Evolutionary conservation across 1,284 basidiomycete genomes (phyloP), one percentile per base, ranked within the genome.

Genomic region (Trichosporon coremiiforme): DNA sequence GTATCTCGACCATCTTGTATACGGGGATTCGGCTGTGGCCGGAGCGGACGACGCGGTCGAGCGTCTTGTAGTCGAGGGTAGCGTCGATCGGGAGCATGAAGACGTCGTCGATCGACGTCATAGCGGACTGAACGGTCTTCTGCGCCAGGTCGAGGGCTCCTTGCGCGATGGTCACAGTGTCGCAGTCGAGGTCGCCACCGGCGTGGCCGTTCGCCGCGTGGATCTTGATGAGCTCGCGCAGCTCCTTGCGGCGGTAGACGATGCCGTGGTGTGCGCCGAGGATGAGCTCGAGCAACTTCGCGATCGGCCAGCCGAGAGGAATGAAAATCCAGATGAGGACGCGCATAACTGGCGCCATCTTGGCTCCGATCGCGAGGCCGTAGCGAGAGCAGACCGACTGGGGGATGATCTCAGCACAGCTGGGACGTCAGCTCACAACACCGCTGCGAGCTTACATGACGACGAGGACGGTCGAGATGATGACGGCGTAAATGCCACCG

Each of bases 361-460:
- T 91, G 1, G 95, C 94, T 45, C 95, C 94, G 66, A 97, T 89
- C 72, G 90, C 90, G 2, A 97, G 87, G 38, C 94, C 95, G 85
- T 95, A 91, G 25, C 94, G 90, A 17, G 93, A 94, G 81, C 93
- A 97, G 13, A 95, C 84, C 2, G 90, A 91, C 79, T 92, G 92
- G 0, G 80, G 79, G 68, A 80, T 80, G 68, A 80, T 78, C 68
- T 79, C 77, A 20, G 76, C 75, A 60, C 78, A 80, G 35, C 55
- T 57, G 55, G 15, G 38, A 20, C 13, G 29, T 57, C 7, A 25
- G 50, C 36, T 45, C 57, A 70, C 65, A 92, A 90, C 20, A 22
- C 4, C 33, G 33, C 33, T 3, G 8, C 8, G 3, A 22, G 9
- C 55, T 57, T 12, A 57, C 55, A 93, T 91, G 75, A 94, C 91